phyloP scores from a whole-genome alignment of 2,329 filamentous ascomycete species.

The Cladosporium oxysporum region DNA sequence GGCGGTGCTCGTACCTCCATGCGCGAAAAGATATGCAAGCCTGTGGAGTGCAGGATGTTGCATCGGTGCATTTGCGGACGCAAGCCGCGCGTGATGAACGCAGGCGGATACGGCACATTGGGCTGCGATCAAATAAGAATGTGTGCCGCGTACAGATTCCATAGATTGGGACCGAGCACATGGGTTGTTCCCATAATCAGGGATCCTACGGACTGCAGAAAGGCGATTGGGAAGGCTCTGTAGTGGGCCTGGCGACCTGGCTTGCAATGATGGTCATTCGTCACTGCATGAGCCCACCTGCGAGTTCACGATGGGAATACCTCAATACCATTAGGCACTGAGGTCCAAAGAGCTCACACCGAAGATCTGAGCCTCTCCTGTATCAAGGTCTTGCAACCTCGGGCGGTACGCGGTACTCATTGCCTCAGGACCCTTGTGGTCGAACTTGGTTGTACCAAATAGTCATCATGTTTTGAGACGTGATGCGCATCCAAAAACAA shows the following conservation, averaged over 20 bases:
- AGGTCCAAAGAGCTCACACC: background rate
- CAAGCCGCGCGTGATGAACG: background rate
- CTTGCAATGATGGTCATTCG: background rate
- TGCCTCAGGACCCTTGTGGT: conserved; percentile 14
- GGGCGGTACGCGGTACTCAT: conserved; percentile 16
- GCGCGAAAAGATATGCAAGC: background rate
- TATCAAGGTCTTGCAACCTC: conserved; percentile 4
- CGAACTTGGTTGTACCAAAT: conserved; percentile 17
- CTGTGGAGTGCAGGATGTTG: background rate
- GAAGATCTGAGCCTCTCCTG: background rate
- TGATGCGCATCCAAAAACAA: conserved; percentile 19
- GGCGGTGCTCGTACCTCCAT: background rate
- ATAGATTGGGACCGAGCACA: background rate
- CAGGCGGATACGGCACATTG: background rate
- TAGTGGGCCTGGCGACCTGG: background rate
- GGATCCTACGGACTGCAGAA: background rate
- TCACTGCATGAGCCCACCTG: background rate
- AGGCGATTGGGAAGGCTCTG: background rate
- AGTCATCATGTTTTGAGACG: conserved; percentile 13
- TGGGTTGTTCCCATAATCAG: background rate
- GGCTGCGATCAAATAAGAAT: background rate
- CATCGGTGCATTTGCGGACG: background rate
- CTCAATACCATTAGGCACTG: too few relatives aligned
- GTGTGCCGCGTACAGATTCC: background rate
- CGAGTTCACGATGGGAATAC: background rate